A percentile compares a stretch with the other conserved stretches of the same genome.
Evolutionary conservation across 2,329 filamentous ascomycete genomes (phyloP).

Genomic region (Neodidymelliopsis sp.): DNA sequence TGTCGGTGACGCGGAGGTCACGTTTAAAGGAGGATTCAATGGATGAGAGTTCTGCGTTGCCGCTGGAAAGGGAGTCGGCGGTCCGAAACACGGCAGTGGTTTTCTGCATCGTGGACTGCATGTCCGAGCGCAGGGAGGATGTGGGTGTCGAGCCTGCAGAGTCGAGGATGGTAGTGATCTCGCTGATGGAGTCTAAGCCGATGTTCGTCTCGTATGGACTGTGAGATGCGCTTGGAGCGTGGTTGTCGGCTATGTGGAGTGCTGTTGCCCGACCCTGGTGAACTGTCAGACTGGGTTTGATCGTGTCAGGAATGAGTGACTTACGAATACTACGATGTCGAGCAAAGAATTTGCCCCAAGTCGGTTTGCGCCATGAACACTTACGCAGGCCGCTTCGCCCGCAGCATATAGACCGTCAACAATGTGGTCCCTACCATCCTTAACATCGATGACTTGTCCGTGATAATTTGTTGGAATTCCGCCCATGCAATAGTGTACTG

Average conservation of each 20-base stretch:
- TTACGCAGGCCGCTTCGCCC: constrained; percentile 59
- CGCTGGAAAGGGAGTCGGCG: constrained; percentile 45
- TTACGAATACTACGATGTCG: constrained; percentile 58
- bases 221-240: constrained; percentile 49
- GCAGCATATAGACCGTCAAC: constrained; percentile 58
- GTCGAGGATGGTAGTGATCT: constrained; percentile 47
- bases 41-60: constrained; percentile 41
- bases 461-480: constrained; percentile 60
- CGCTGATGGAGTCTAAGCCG: constrained; percentile 44
- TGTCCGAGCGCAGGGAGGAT: constrained; percentile 49
- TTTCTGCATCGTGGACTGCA: constrained; percentile 58
- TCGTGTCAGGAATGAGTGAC: constrained; percentile 8
- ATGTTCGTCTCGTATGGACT: constrained; percentile 44
- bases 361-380: constrained; percentile 58
- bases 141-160: constrained; percentile 50
- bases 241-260: constrained; percentile 51
- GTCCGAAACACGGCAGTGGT: constrained; percentile 58
- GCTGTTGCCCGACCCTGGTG: constrained; percentile 55
- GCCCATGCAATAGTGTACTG: constrained; percentile 62
- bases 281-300: neutral
- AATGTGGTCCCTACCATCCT: constrained; percentile 48
- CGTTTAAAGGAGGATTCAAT: constrained; percentile 49
- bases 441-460: constrained; percentile 56
- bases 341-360: constrained; percentile 59
- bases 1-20: constrained; percentile 51